Evolutionary conservation across 1,139 yeast genomes (phyloP), one percentile per base, ranked within the genome.

Genomic region (Pichia sp.): DNA sequence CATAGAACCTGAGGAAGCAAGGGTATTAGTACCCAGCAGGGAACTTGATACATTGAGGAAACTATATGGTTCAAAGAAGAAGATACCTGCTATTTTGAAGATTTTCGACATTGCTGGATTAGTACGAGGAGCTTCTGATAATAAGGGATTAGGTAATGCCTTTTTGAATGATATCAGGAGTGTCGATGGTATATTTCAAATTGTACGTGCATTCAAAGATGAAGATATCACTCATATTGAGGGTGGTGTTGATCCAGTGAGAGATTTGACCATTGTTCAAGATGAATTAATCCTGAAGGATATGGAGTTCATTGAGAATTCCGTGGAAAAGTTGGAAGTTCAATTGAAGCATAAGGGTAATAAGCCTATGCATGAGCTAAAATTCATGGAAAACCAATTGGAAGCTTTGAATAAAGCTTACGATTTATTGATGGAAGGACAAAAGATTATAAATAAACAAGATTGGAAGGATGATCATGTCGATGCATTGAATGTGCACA

Each of bases 111-210:
- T 91, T 68, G 98, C 98, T 40, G 98, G 98, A 63, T 74, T 91
- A 60, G 88, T 96, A 49, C 86, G 87, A 63, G 97, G 98, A 62
- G 98, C 98, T 34, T 80, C 87, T 46, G 80, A 87, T 38, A 98
- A 98, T 66, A 98, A 91, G 65, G 98, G 98, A 59, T 76, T 91
- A 51, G 98, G 98, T 61, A 93, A 91, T 64, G 94, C 94, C 50
- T 91, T 91, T 77, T 78, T 91, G 70, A 82, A 97, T 51, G 91
- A 91, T 64, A 91, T 91, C 55, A 77, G 98, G 66, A 94, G 97
- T 34, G 98, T 91, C 46, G 98, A 91, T 72, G 95, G 97, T 48
- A 79, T 91, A 56, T 91, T 84, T 70, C 98, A 93, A 67, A 95
- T 91, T 50, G 97, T 91, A 40, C 82, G 99, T 71, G 83, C 94